Evolutionary conservation across 352 stramenopile genomes (phyloP).

Genomic region (Pythium phragmiticola): DNA sequence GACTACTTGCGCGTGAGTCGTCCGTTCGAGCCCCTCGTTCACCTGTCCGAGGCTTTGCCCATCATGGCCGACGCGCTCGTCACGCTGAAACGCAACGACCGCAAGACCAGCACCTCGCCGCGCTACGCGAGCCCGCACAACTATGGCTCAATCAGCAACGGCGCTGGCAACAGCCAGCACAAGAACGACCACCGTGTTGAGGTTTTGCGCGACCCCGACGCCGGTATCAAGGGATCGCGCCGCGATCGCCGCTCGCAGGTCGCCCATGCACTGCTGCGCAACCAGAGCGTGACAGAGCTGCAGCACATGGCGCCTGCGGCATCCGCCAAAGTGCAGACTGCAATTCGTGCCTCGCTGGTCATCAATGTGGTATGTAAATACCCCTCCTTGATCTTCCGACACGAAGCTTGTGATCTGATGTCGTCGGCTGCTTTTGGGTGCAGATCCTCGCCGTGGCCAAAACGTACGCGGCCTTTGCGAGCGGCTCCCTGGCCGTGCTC

Average conservation of each 20-base stretch:
- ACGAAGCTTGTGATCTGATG: no score
- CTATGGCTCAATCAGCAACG: conserved; percentile 16
- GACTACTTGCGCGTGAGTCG: conserved; percentile 8
- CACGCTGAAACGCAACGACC: conserved; percentile 8
- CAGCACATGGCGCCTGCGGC: conserved; percentile 35
- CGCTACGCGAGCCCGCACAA: neutral
- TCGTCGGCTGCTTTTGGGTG: neutral
- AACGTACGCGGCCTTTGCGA: conserved; percentile 77
- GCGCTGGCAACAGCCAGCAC: neutral
- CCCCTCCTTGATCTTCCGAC: neutral
- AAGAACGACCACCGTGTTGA: neutral
- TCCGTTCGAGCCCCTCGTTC: conserved; percentile 13
- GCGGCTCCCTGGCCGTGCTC: conserved; percentile 91
- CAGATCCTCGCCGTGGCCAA: conserved; percentile 65
- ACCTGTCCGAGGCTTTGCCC: neutral
- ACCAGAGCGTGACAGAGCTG: conserved; percentile 60
- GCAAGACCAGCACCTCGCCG: conserved; percentile 7
- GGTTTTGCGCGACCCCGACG: conserved; percentile 1
- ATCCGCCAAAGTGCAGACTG: conserved; percentile 57
- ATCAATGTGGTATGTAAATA: conserved; percentile 64
- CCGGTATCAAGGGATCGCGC: neutral
- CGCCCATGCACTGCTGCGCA: conserved; percentile 60
- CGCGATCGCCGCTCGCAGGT: conserved; percentile 52
- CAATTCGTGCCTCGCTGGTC: conserved; percentile 64
- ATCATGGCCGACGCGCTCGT: conserved; percentile 7